These are phyloP conservation scores for Suillus hirtellus DNA, from an alignment of 768 basidiomycete species.

Conservation along the genomic window DNA sequence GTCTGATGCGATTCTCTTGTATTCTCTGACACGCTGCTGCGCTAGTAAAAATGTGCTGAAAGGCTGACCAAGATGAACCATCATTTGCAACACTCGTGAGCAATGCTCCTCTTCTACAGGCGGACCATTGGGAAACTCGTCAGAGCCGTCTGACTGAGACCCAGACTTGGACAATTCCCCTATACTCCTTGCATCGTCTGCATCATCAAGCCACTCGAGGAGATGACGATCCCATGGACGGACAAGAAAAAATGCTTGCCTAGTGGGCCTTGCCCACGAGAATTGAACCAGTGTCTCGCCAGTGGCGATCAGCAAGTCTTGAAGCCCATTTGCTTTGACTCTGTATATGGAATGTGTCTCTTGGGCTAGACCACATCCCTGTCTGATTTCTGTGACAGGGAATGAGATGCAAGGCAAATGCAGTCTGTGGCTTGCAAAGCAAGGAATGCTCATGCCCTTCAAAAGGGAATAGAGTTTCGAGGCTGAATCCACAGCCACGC, in stretches of 20 bases:
- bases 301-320: not conserved
- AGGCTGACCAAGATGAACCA: not conserved
- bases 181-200: not conserved
- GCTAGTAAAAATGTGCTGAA: not conserved
- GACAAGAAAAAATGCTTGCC: not conserved
- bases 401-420: not conserved
- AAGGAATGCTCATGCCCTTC: not conserved
- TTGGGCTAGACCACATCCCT: not conserved
- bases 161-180: not conserved
- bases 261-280: not conserved
- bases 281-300: not conserved
- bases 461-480: not conserved
- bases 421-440: not conserved
- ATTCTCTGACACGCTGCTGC: not conserved
- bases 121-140: not conserved
- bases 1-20: slow-evolving; percentile 1
- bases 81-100: not conserved
- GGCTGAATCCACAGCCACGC: not conserved
- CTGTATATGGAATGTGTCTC: not conserved
- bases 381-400: not conserved
- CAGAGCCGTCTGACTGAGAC: not conserved
- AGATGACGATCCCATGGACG: not conserved
- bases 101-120: not conserved
- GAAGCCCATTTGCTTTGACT: not conserved
- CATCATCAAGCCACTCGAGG: not conserved